Conservation (phyloP, 75 land plant species). For the Adiantum capillusveneris region DNA sequence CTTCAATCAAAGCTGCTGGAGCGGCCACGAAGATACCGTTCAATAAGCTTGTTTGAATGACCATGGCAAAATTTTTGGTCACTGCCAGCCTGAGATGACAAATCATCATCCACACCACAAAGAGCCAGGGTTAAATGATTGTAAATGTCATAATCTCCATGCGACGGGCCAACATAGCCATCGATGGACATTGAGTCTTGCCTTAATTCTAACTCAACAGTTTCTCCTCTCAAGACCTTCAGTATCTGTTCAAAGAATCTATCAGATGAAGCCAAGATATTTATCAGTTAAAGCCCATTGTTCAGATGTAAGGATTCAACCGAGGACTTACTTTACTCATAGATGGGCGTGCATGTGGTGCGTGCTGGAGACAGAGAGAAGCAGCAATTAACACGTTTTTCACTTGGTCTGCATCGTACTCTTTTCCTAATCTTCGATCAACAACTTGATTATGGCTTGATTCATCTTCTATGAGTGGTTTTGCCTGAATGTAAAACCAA, state of each 20-base stretch:
- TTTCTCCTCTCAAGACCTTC: constrained; percentile 52
- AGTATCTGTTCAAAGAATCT: constrained; percentile 40
- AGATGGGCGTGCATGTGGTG: constrained; percentile 29
- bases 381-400: constrained; percentile 35
- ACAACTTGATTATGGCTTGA: constrained; percentile 16
- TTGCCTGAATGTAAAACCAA: constrained; percentile 22
- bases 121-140: constrained; percentile 60
- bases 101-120: constrained; percentile 62
- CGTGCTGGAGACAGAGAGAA: constrained; percentile 24
- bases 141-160: constrained; percentile 19
- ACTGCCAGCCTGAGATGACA: constrained; percentile 24
- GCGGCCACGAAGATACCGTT: constrained; percentile 26
- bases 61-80: constrained; percentile 2
- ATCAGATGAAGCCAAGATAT: neutral
- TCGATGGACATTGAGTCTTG: constrained; percentile 7
- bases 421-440: constrained; percentile 26
- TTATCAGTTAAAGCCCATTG: neutral
- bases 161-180: constrained; percentile 22
- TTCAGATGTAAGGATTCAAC: neutral
- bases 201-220: constrained; percentile 2
- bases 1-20: too few species aligned
- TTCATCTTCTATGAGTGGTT: constrained; percentile 30
- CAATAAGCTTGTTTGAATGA: constrained; percentile 16
- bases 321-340: constrained; percentile 23
- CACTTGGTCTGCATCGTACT: constrained; percentile 26